Evolutionary conservation across 2,329 filamentous ascomycete genomes (phyloP).

Genomic region (Sarocladium oryzae): DNA sequence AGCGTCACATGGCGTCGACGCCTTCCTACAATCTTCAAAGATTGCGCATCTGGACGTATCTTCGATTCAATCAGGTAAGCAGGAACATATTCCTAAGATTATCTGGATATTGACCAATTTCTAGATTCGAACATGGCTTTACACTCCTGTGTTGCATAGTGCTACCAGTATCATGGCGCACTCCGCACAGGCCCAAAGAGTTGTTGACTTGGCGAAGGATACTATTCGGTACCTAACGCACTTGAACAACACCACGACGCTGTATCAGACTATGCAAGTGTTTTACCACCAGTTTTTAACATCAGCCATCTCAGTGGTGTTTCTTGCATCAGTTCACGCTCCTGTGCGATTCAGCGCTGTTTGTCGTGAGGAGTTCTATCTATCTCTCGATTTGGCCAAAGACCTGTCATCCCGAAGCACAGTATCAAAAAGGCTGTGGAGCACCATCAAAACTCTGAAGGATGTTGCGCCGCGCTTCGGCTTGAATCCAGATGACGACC

Average conservation of each 20-base stretch:
- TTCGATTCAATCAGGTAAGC: constrained; percentile 70
- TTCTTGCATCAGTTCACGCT: constrained; percentile 69
- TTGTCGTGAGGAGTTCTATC: constrained; percentile 72
- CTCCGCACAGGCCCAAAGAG: constrained; percentile 63
- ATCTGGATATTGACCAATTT: constrained; percentile 11
- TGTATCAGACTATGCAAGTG: constrained; percentile 66
- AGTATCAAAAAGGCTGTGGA: constrained; percentile 68
- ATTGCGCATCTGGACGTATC: constrained; percentile 74
- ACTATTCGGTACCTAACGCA: constrained; percentile 66
- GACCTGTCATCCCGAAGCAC: constrained; percentile 65
- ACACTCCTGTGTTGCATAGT: constrained; percentile 80
- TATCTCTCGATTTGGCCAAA: constrained; percentile 68
- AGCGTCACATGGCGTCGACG: constrained; percentile 45
- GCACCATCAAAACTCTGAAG: constrained; percentile 63
- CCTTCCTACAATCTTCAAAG: constrained; percentile 63
- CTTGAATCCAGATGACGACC: constrained; percentile 41
- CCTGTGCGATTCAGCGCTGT: constrained; percentile 62
- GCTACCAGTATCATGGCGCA: constrained; percentile 77
- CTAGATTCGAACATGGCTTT: constrained; percentile 75
- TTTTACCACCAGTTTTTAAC: constrained; percentile 78
- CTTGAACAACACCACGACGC: constrained; percentile 63
- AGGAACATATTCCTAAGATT: background rate
- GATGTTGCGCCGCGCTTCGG: constrained; percentile 66
- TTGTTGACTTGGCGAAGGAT: constrained; percentile 69
- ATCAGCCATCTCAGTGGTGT: constrained; percentile 67